phyloP scores from a whole-genome alignment of 345 rosid genomes.

The Aurinia saxatilis region DNA sequence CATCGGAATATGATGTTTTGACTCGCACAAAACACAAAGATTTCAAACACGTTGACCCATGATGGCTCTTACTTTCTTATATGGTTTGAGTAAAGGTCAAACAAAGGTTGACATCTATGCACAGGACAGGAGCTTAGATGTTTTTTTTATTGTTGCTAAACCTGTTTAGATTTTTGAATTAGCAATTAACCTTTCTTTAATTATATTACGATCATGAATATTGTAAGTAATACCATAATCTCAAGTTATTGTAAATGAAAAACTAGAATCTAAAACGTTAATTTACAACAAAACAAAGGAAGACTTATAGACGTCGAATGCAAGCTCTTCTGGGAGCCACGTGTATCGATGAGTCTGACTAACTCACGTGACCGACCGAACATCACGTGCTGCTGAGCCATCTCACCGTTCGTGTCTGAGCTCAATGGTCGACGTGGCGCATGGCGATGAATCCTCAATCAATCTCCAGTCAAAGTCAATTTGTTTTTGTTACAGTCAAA shows the following conservation, averaged over 20 bases:
- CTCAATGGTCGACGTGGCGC: constrained; percentile 12
- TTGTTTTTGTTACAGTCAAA: background rate
- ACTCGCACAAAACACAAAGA: background rate
- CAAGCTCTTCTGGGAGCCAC: background rate
- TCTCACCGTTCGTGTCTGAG: constrained; percentile 4
- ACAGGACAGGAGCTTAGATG: too few species aligned
- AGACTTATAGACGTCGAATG: background rate
- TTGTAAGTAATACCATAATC: too few species aligned
- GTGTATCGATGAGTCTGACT: constrained; percentile 12
- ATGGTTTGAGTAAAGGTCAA: background rate
- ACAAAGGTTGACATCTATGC: too few species aligned
- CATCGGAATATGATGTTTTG: constrained; percentile 4
- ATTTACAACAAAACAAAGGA: background rate
- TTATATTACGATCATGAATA: too few species aligned
- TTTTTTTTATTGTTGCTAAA: too few species aligned
- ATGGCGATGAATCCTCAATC: background rate
- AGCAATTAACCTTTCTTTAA: too few species aligned
- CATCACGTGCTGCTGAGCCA: constrained; percentile 24
- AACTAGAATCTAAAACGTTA: background rate
- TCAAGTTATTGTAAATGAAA: too few species aligned
- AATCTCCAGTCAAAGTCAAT: constrained; percentile 4
- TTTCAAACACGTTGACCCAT: background rate
- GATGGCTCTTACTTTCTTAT: background rate
- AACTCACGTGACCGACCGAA: constrained; percentile 26
- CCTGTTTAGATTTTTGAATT: too few species aligned